phyloP scores from a whole-genome alignment of 2,329 filamentous ascomycete species.

The Cryphonectria naterciae region DNA sequence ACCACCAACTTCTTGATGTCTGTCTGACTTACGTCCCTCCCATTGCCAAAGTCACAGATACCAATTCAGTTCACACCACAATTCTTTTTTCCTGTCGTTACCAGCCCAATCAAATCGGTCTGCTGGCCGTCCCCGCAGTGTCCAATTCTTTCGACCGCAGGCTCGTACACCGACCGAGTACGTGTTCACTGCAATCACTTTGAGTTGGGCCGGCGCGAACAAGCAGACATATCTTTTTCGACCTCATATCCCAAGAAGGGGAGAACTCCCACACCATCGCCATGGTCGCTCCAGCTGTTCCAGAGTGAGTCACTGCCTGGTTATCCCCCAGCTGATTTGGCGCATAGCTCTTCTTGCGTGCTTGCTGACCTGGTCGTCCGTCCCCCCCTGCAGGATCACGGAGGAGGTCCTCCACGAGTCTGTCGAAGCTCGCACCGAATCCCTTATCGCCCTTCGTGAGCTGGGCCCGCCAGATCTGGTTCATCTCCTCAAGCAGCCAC shows the following conservation, averaged over 20 bases:
- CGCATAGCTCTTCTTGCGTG: conserved; percentile 26
- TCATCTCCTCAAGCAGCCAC: conserved; percentile 80
- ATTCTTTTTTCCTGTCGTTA: conserved; percentile 7
- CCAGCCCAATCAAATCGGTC: neutral
- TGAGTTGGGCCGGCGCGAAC: conserved; percentile 20
- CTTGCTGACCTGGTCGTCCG: conserved; percentile 32
- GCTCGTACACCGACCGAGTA: conserved; percentile 26
- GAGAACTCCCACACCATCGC: conserved; percentile 37
- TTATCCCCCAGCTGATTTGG: conserved; percentile 19
- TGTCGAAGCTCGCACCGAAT: conserved; percentile 90
- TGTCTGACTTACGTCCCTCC: conserved; percentile 1
- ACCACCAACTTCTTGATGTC: conserved; percentile 14
- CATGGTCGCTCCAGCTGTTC: conserved; percentile 76
- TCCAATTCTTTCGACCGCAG: neutral
- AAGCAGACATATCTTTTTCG: conserved; percentile 16
- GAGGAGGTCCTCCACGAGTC: conserved; percentile 92
- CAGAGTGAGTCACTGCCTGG: conserved; percentile 61
- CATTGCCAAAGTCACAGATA: neutral
- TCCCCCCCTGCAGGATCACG: conserved; percentile 68
- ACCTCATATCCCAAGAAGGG: conserved; percentile 22
- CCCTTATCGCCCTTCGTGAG: conserved; percentile 82
- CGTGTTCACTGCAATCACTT: conserved; percentile 19
- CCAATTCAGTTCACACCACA: neutral
- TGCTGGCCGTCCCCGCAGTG: neutral
- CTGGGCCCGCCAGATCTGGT: conserved; percentile 94